phyloP scores from a whole-genome alignment of 73 alveolate genomes.

The Paramecium sexaurelia region DNA sequence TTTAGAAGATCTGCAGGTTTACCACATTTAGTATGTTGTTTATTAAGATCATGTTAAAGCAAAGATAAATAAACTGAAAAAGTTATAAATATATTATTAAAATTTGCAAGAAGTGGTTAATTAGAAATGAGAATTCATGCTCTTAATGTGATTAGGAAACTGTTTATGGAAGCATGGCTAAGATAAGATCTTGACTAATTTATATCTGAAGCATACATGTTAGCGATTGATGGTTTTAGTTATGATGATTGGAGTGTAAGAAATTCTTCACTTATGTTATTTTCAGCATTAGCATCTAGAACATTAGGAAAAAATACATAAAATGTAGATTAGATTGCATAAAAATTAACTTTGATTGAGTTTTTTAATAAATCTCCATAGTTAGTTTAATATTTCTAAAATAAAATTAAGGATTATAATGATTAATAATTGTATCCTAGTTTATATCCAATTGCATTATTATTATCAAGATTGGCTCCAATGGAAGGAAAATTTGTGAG shows the following conservation, averaged over 20 bases:
- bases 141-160: conserved; percentile 46
- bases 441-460: conserved; percentile 62
- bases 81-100: conserved; percentile 4
- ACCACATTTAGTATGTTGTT: conserved; percentile 62
- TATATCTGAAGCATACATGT: conserved; percentile 49
- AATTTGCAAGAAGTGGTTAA: not conserved
- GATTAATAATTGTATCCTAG: conserved; percentile 59
- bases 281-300: conserved; percentile 58
- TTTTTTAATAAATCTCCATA: conserved; percentile 62
- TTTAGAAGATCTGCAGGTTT: conserved; percentile 68
- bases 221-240: conserved; percentile 60
- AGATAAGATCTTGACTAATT: conserved; percentile 55
- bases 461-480: conserved; percentile 65
- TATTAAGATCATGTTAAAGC: conserved; percentile 51
- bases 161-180: conserved; percentile 56
- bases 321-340: conserved; percentile 44
- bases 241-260: conserved; percentile 71
- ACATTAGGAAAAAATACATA: conserved; percentile 58
- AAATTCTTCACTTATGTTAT: conserved; percentile 63
- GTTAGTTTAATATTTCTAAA: conserved; percentile 32
- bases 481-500: conserved; percentile 45
- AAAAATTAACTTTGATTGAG: conserved; percentile 50
- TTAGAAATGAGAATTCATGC: conserved; percentile 57
- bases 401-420: conserved; percentile 52
- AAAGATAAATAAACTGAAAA: conserved; percentile 26